Evolutionary conservation across 257 asterid species (phyloP).

Genomic region (Anisodus acutangulus): DNA sequence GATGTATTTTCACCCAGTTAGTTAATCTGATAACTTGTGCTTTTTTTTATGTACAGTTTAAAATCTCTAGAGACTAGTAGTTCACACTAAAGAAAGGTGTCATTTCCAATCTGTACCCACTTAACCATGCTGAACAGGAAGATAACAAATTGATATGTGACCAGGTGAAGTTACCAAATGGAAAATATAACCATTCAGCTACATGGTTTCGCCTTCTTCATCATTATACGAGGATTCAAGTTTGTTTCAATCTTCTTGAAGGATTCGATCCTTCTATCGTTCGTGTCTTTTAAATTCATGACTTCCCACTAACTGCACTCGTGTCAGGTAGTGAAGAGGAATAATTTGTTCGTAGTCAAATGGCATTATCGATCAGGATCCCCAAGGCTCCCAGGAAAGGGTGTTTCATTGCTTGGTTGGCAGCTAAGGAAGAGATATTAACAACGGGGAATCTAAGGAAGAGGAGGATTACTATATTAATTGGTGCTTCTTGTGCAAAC

Average conservation of each 20-base stretch:
- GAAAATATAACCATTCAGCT: conserved; percentile 1
- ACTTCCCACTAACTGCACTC: not conserved
- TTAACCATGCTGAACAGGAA: not conserved
- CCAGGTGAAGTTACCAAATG: not conserved
- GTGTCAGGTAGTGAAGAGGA: conserved; percentile 3
- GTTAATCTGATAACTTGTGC: not conserved
- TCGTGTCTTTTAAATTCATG: not conserved
- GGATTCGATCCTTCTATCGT: not conserved
- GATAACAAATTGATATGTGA: not conserved
- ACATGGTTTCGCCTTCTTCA: conserved; percentile 13
- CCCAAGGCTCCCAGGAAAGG: not conserved
- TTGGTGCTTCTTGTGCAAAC: not conserved
- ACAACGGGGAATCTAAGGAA: not conserved
- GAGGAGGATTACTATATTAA: not conserved
- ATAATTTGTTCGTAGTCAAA: not conserved
- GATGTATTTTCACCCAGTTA: not conserved
- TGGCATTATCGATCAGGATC: not conserved
- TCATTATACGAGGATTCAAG: conserved; percentile 10
- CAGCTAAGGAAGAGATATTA: not conserved
- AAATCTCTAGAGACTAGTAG: not conserved
- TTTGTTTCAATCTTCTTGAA: not conserved
- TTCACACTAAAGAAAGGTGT: not conserved
- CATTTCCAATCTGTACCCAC: not conserved
- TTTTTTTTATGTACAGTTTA: not conserved
- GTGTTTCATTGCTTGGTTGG: conserved; percentile 13